Evolutionary conservation across 257 asterid species (phyloP).

Genomic region (Catharanthus roseus): DNA sequence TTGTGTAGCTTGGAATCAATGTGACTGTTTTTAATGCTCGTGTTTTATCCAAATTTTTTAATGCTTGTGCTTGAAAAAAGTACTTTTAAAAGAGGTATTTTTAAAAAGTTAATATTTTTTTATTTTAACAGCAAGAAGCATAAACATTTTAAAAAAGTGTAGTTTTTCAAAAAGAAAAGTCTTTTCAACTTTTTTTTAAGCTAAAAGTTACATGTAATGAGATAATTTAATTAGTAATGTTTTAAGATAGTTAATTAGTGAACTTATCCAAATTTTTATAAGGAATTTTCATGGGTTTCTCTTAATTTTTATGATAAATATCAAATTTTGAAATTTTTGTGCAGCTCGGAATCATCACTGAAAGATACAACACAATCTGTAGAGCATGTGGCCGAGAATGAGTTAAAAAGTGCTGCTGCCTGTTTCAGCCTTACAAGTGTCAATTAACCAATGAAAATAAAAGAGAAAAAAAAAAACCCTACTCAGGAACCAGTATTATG

Average conservation of each 20-base stretch:
- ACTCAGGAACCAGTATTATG: neutral
- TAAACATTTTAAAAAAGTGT: too few relatives aligned
- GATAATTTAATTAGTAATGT: neutral
- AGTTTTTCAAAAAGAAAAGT: too few relatives aligned
- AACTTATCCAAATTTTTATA: neutral
- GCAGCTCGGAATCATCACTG: constrained; percentile 72
- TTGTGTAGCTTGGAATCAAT: too few relatives aligned
- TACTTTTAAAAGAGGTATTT: too few relatives aligned
- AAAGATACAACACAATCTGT: constrained; percentile 56
- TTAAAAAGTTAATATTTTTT: too few relatives aligned
- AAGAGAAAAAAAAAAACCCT: neutral
- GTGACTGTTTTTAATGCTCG: too few relatives aligned
- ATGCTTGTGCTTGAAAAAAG: too few relatives aligned
- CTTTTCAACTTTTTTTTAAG: too few relatives aligned
- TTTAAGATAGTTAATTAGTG: neutral
- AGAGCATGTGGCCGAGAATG: constrained; percentile 67
- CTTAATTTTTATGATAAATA: neutral
- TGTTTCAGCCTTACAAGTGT: constrained; percentile 79
- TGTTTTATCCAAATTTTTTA: too few relatives aligned
- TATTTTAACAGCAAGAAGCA: too few relatives aligned
- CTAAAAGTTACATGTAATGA: too few relatives aligned
- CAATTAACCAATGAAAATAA: constrained; percentile 20
- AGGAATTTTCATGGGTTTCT: neutral
- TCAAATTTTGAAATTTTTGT: neutral
- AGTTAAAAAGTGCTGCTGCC: constrained; percentile 78